Percentiles rank a stretch among this genome's conserved stretches.
phyloP scores from a whole-genome alignment of 2,329 filamentous ascomycete genomes.

The Trichoderma koningiopsis region DNA sequence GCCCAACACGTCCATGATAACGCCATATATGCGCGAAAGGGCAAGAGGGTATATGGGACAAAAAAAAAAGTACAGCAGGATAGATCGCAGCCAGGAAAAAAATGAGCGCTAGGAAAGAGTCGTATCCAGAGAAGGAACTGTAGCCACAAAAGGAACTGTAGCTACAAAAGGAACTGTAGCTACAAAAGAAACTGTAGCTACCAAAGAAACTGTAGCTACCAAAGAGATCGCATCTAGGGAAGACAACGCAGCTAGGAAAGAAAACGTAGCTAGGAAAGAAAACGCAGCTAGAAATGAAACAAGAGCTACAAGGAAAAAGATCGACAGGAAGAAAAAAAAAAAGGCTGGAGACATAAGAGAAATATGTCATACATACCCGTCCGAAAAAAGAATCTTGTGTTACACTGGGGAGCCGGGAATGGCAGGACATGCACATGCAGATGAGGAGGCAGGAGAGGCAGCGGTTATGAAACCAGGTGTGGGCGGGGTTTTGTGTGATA shows the following conservation, averaged over 20 bases:
- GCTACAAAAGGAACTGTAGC: no score
- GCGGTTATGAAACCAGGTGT: not conserved
- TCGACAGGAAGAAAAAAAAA: not conserved
- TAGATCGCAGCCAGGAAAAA: no score
- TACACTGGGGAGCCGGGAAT: not conserved
- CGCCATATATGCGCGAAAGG: not conserved
- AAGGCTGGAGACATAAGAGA: not conserved
- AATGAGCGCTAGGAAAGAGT: no score
- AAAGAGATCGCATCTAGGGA: not conserved
- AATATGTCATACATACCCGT: not conserved
- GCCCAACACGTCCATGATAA: conserved; percentile 24
- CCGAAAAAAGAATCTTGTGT: not conserved
- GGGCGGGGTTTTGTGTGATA: not conserved
- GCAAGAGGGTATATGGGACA: not conserved
- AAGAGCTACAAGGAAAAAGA: not conserved
- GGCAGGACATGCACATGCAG: not conserved
- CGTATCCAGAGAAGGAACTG: no score
- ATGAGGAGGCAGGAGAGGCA: not conserved
- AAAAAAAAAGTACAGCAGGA: not conserved
- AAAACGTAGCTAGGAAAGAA: not conserved
- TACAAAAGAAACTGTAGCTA: no score
- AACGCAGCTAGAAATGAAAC: not conserved
- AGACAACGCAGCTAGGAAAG: not conserved
- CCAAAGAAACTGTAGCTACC: no score
- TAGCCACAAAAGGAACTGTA: no score